Conservation (phyloP, 495 filamentous ascomycete genomes). For the Viridothelium virens region DNA sequence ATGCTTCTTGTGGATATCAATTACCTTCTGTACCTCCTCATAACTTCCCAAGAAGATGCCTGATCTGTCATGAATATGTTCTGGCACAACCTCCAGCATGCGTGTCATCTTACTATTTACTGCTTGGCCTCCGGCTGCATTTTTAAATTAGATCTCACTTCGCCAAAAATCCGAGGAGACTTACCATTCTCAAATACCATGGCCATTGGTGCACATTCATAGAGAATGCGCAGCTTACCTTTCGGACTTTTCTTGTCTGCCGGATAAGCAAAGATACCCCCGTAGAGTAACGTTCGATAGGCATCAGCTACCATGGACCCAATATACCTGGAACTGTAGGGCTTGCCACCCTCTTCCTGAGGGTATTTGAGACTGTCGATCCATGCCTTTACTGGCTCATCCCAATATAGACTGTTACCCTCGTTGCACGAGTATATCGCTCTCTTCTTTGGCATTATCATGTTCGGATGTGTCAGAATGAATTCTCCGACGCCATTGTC, state of each 20-base stretch:
- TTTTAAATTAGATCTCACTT: conserved; percentile 15
- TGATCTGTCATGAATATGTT: conserved; percentile 90
- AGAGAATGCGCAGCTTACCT: conserved; percentile 93
- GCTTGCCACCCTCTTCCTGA: conserved; percentile 63
- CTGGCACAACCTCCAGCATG: conserved; percentile 81
- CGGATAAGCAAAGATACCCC: conserved; percentile 95
- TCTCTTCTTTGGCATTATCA: conserved; percentile 71
- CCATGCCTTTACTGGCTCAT: conserved; percentile 78
- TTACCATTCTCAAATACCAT: conserved; percentile 97
- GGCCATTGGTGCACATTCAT: conserved; percentile 98
- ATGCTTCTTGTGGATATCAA: conserved; percentile 54
- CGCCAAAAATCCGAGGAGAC: conserved; percentile 26
- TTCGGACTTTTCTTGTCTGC: conserved; percentile 97
- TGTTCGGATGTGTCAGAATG: conserved; percentile 93
- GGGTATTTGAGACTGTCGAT: conserved; percentile 80
- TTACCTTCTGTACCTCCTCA: conserved; percentile 93
- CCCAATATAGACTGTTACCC: conserved; percentile 95
- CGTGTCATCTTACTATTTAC: conserved; percentile 81
- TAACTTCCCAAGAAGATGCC: conserved; percentile 95
- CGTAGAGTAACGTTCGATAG: conserved; percentile 90
- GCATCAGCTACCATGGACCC: conserved; percentile 98
- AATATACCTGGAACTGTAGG: conserved; percentile 91
- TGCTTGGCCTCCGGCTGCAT: conserved; percentile 75
- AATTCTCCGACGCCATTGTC: conserved; percentile 96
- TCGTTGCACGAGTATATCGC: conserved; percentile 98